Evolutionary conservation across 2,329 filamentous ascomycete species (phyloP).

Genomic region (Byssoonygena ceratinophila): DNA sequence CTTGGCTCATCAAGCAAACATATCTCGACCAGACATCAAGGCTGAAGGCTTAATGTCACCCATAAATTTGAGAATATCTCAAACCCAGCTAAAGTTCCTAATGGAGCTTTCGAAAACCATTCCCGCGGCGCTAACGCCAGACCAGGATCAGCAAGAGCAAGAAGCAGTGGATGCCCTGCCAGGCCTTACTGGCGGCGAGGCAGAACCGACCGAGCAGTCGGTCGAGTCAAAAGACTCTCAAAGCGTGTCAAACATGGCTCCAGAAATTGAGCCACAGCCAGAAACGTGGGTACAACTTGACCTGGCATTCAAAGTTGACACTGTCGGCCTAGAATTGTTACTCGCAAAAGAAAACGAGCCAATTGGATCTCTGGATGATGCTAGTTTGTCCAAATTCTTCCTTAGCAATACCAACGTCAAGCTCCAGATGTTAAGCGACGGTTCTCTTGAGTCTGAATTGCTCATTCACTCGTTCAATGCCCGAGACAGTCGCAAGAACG

Average conservation of each 20-base stretch:
- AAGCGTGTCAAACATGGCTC: conserved; percentile 35
- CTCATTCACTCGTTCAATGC: conserved; percentile 92
- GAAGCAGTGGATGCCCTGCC: conserved; percentile 67
- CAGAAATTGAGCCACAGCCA: conserved; percentile 58
- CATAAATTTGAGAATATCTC: conserved; percentile 78
- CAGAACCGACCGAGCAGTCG: conserved; percentile 20
- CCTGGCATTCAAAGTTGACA: conserved; percentile 77
- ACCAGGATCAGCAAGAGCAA: conserved; percentile 59
- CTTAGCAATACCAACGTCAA: conserved; percentile 88
- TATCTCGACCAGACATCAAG: conserved; percentile 78
- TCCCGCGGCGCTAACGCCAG: conserved; percentile 72
- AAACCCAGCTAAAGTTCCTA: conserved; percentile 81
- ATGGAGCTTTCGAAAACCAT: conserved; percentile 80
- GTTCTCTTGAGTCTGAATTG: conserved; percentile 82
- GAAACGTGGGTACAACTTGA: conserved; percentile 89
- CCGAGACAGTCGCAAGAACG: conserved; percentile 74
- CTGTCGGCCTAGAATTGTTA: conserved; percentile 78
- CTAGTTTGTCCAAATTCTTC: conserved; percentile 86
- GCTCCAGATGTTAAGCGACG: conserved; percentile 83
- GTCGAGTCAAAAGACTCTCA: conserved; percentile 14
- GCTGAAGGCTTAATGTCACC: conserved; percentile 87
- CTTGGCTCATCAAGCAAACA: conserved; percentile 67
- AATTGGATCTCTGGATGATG: conserved; percentile 63
- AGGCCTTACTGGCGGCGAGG: conserved; percentile 22
- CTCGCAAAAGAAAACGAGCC: conserved; percentile 64